Conservation (phyloP, 164 flowering plant genomes). For the Hamamelis virginiana region DNA sequence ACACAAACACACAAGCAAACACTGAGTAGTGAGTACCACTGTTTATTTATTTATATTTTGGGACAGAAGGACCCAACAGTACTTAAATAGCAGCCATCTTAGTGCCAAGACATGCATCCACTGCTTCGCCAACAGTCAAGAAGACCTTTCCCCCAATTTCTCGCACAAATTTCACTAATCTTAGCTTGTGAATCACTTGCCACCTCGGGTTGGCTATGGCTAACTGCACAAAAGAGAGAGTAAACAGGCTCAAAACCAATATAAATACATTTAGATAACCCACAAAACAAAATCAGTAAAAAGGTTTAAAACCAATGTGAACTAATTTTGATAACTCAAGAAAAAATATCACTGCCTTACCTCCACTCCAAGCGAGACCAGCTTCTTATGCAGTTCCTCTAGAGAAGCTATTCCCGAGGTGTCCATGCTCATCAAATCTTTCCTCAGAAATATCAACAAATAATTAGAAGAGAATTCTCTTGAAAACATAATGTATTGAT, state of each 20-base stretch:
- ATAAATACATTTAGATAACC: not conserved
- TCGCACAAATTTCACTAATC: slow-evolving; percentile 45
- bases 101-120: slow-evolving; percentile 37
- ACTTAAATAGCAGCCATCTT: slow-evolving; percentile 19
- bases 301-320: too few species aligned
- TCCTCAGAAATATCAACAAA: not conserved
- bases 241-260: not conserved
- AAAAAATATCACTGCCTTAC: slow-evolving; percentile 21
- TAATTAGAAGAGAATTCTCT: not conserved
- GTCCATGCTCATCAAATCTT: slow-evolving; percentile 66
- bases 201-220: slow-evolving; percentile 65
- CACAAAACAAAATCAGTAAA: too few species aligned
- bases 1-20: slow-evolving; percentile 6
- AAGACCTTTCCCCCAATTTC: slow-evolving; percentile 55
- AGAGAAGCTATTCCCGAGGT: slow-evolving; percentile 57
- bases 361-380: slow-evolving; percentile 39
- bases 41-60: too few species aligned
- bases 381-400: slow-evolving; percentile 53
- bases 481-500: not conserved
- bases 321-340: not conserved
- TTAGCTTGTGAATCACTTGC: slow-evolving; percentile 74
- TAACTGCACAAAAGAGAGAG: slow-evolving; percentile 38
- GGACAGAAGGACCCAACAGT: not conserved
- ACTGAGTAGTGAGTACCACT: too few species aligned
- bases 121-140: slow-evolving; percentile 61